A percentile compares a stretch with the other conserved stretches of the same genome.
phyloP scores from a whole-genome alignment of 2,329 filamentous ascomycete genomes.

The Aspergillus brasiliensis region DNA sequence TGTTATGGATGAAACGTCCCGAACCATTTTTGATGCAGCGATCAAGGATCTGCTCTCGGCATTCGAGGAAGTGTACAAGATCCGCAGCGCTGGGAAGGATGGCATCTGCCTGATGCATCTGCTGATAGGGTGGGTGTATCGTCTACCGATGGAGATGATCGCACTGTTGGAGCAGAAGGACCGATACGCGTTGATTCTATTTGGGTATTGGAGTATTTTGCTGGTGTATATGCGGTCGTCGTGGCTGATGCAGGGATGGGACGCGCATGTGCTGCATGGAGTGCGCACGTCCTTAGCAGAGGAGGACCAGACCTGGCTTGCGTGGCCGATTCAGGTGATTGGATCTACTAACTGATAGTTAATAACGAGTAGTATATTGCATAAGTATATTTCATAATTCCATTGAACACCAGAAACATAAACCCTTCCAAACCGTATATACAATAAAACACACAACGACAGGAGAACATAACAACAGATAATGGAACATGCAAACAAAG shows the following conservation, averaged over 20 bases:
- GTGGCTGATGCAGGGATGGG: conserved; percentile 40
- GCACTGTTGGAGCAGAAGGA: conserved; percentile 29
- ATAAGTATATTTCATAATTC: neutral
- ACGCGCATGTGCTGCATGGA: conserved; percentile 35
- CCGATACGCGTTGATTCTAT: conserved; percentile 27
- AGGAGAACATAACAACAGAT: too few species aligned
- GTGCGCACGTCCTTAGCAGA: conserved; percentile 22
- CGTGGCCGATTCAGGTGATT: conserved; percentile 27
- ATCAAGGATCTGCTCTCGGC: conserved; percentile 18
- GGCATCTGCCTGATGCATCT: conserved; percentile 26
- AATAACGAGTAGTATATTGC: too few species aligned
- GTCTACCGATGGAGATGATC: conserved; percentile 26
- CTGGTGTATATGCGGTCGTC: conserved; percentile 32
- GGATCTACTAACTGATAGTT: too few species aligned
- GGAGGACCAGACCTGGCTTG: conserved; percentile 28
- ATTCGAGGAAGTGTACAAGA: conserved; percentile 23
- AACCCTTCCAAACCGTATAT: too few species aligned
- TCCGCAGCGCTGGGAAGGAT: conserved; percentile 8
- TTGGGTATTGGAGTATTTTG: conserved; percentile 36
- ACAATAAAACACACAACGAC: too few species aligned
- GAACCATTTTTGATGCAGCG: conserved; percentile 11
- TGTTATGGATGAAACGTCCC: neutral
- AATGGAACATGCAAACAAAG: rapidly evolving
- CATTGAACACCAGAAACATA: too few species aligned
- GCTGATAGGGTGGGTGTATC: conserved; percentile 36